Percentiles rank a stretch among this genome's conserved stretches.
Evolutionary conservation across 2,329 filamentous ascomycete genomes (phyloP).

Genomic region (Calonectria ilicicola): DNA sequence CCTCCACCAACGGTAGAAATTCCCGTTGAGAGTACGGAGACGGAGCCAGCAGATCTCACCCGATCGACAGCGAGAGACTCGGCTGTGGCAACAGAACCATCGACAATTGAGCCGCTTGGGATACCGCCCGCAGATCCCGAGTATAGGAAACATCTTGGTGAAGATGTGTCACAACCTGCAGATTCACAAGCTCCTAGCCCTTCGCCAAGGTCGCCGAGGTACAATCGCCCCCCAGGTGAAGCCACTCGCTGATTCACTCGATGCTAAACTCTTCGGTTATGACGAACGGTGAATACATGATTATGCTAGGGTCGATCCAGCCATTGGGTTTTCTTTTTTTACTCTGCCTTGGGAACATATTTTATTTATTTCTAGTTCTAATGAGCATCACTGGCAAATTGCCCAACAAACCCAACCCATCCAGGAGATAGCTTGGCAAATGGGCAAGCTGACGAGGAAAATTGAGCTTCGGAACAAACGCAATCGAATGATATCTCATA

Average conservation of each 20-base stretch:
- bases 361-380: neutral
- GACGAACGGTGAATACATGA: neutral
- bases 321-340: neutral
- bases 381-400: neutral
- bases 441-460: neutral
- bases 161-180: slow-evolving; percentile 25
- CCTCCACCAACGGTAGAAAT: slow-evolving; percentile 49
- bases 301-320: neutral
- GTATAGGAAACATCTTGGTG: slow-evolving; percentile 19
- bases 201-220: slow-evolving; percentile 18
- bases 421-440: neutral
- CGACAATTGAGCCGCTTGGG: neutral
- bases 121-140: slow-evolving; percentile 17
- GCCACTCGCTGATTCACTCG: neutral
- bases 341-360: neutral
- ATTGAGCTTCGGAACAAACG: neutral
- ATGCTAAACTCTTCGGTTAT: no score
- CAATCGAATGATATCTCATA: neutral
- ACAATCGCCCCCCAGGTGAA: neutral
- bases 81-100: slow-evolving; percentile 6
- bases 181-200: slow-evolving; percentile 21
- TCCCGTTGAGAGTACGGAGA: slow-evolving; percentile 37
- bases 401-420: neutral
- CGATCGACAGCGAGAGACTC: slow-evolving; percentile 42
- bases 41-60: slow-evolving; percentile 40